Percentiles rank a stretch among this genome's conserved stretches.
phyloP scores from a whole-genome alignment of 768 basidiomycete species.

The Lactifluus piperatus region DNA sequence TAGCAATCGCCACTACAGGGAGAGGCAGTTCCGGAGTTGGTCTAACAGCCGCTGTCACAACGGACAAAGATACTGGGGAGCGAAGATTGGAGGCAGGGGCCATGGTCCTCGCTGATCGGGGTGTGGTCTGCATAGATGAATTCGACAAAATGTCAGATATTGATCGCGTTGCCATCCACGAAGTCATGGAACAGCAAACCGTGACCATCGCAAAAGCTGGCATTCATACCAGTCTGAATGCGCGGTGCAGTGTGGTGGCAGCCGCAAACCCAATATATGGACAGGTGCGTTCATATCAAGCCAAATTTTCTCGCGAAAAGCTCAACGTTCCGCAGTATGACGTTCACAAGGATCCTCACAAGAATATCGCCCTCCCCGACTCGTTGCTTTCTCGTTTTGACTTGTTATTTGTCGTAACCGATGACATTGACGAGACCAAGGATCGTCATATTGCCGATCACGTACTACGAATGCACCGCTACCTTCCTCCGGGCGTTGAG shows the following conservation, averaged over 20 bases:
- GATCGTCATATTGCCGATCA: slow-evolving; percentile 96
- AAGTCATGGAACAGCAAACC: slow-evolving; percentile 99
- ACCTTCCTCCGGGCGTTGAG: slow-evolving; percentile 91
- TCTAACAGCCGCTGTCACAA: slow-evolving; percentile 97
- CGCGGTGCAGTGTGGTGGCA: slow-evolving; percentile 94
- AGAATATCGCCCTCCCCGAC: slow-evolving; percentile 96
- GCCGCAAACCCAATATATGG: slow-evolving; percentile 99
- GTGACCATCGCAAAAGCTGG: slow-evolving; percentile 99
- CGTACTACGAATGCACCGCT: slow-evolving; percentile 94
- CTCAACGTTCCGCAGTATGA: slow-evolving; percentile 64
- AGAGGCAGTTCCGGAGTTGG: slow-evolving; percentile 98
- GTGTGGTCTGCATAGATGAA: slow-evolving; percentile 98
- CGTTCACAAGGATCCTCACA: slow-evolving; percentile 98
- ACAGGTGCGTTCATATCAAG: slow-evolving; percentile 38
- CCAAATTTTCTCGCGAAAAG: slow-evolving; percentile 1
- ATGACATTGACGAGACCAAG: slow-evolving; percentile 91
- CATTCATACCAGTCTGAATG: slow-evolving; percentile 96
- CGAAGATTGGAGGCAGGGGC: slow-evolving; percentile 95
- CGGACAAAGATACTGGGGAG: slow-evolving; percentile 96
- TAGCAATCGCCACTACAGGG: slow-evolving; percentile 97
- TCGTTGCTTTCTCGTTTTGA: slow-evolving; percentile 98
- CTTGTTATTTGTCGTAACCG: slow-evolving; percentile 94
- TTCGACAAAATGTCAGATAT: slow-evolving; percentile 99
- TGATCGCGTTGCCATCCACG: slow-evolving; percentile 97
- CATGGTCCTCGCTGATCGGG: slow-evolving; percentile 98